Evolutionary conservation across 164 flowering plant genomes (phyloP).

Genomic region (Berberis thunbergii): DNA sequence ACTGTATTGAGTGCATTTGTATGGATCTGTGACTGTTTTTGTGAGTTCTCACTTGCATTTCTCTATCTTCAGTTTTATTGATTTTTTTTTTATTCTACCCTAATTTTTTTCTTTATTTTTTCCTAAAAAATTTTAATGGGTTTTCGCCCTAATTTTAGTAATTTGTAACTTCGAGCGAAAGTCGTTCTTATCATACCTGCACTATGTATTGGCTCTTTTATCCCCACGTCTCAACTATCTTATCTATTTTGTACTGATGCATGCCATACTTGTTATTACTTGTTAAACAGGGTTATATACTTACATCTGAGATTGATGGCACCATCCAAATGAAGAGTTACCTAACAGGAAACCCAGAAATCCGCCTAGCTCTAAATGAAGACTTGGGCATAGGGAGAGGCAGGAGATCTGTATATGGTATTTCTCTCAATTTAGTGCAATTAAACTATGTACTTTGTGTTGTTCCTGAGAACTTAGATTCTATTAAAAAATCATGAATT

Average conservation of each 20-base stretch:
- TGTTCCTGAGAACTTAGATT: background rate
- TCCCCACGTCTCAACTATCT: background rate
- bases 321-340: conserved; percentile 99
- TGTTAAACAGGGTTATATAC: conserved; percentile 70
- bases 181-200: background rate
- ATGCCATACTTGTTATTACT: conserved; percentile 13
- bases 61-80: too few species aligned
- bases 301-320: conserved; percentile 98
- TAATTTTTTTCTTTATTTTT: too few species aligned
- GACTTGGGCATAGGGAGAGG: conserved; percentile 74
- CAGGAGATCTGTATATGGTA: conserved; percentile 70
- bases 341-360: conserved; percentile 92
- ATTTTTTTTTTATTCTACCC: too few species aligned
- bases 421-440: conserved; percentile 4
- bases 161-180: too few species aligned
- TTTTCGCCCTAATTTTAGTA: too few species aligned
- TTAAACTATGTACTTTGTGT: background rate
- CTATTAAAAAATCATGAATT: too few species aligned
- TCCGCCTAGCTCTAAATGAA: conserved; percentile 84
- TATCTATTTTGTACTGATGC: background rate
- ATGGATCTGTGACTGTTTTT: too few species aligned
- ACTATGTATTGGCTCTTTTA: background rate
- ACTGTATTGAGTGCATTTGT: too few species aligned
- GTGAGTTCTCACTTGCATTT: too few species aligned
- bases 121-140: too few species aligned